These are phyloP conservation scores for Fallopia convolvulus DNA, from an alignment of 148 eudicot species.

Conservation along the genomic window DNA sequence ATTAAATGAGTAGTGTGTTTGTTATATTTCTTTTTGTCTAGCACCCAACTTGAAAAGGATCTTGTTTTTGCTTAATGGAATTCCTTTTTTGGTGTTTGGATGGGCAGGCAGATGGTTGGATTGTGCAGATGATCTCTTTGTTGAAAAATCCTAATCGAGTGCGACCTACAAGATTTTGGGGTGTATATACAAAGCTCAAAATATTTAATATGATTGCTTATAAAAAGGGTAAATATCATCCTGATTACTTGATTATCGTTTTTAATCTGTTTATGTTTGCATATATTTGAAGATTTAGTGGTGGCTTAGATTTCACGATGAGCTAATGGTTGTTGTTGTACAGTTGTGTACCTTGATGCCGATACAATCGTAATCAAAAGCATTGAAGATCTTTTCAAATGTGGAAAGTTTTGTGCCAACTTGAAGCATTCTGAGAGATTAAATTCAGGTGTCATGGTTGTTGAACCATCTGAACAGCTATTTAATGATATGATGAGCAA, in stretches of 20 bases:
- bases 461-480: conserved; percentile 77
- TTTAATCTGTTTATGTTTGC: background rate
- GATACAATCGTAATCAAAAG: conserved; percentile 89
- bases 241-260: background rate
- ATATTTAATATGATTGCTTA: conserved; percentile 90
- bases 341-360: conserved; percentile 99
- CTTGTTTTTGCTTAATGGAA: background rate
- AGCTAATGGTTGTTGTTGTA: conserved; percentile 11
- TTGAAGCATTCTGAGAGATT: conserved; percentile 96
- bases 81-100: conserved; percentile 8
- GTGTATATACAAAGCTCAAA: conserved; percentile 93
- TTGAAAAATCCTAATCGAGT: conserved; percentile 80
- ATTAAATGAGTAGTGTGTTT: background rate
- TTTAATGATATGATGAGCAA: conserved; percentile 85
- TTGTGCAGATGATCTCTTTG: conserved; percentile 68
- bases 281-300: background rate
- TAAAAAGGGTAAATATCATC: conserved; percentile 54
- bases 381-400: conserved; percentile 82
- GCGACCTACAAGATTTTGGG: conserved; percentile 93
- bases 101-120: conserved; percentile 96
- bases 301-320: background rate
- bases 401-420: conserved; percentile 94
- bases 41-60: background rate
- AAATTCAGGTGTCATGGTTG: conserved; percentile 97
- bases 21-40: background rate